Evolutionary conservation across 306 rosid genomes (phyloP).

Genomic region (Parietaria judaica): DNA sequence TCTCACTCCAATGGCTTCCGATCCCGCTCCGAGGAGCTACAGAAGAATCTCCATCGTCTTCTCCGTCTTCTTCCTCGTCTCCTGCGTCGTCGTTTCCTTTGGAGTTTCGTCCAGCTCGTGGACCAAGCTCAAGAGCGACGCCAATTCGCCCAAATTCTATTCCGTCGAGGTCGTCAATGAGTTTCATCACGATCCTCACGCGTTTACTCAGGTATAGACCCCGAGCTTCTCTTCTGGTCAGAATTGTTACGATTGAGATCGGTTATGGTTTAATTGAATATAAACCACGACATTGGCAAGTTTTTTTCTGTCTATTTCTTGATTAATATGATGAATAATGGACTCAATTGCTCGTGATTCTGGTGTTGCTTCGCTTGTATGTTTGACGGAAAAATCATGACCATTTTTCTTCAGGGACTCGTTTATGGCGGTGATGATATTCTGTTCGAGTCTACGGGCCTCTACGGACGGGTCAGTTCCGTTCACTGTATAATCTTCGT

Average conservation of each 20-base stretch:
- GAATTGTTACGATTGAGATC: not conserved
- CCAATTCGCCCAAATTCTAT: conserved; percentile 18
- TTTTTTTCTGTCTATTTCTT: no score
- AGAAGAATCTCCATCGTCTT: conserved; percentile 22
- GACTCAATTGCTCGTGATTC: no score
- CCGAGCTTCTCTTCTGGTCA: not conserved
- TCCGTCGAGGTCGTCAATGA: conserved; percentile 59
- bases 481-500: not conserved
- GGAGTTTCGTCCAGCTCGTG: conserved; percentile 38
- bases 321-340: no score
- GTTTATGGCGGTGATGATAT: conserved; percentile 64
- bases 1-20: conserved; percentile 35
- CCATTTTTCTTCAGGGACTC: conserved; percentile 62
- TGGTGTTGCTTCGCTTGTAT: no score
- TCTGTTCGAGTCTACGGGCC: conserved; percentile 83
- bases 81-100: conserved; percentile 28
- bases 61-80: conserved; percentile 14
- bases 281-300: no score
- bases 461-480: conserved; percentile 48
- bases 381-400: not conserved
- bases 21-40: conserved; percentile 15
- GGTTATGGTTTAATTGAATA: no score
- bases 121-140: conserved; percentile 9
- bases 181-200: conserved; percentile 78
- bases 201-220: conserved; percentile 70